Percentiles rank a stretch among this genome's conserved stretches.
Evolutionary conservation across 495 filamentous ascomycete genomes (phyloP).

Genomic region (Aeminium ludgeri): DNA sequence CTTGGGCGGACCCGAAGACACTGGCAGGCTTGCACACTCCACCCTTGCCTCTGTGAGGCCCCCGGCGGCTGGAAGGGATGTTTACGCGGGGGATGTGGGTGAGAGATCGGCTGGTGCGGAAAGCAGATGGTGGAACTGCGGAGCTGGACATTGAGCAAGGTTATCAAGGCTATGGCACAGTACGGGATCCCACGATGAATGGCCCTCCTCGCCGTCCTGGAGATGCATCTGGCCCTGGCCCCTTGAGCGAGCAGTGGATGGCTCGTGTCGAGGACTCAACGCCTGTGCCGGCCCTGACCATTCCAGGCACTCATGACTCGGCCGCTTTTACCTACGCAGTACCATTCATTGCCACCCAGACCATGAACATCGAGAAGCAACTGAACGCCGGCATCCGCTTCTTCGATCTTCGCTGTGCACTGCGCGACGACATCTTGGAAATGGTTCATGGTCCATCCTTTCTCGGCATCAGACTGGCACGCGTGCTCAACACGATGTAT

Average conservation of each 20-base stretch:
- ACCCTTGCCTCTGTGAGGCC: too few species aligned
- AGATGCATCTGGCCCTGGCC: too few species aligned
- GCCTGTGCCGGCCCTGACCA: constrained; percentile 7
- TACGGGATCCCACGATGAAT: not conserved
- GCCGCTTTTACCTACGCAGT: constrained; percentile 8
- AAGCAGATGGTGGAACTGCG: not conserved
- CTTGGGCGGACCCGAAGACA: too few species aligned
- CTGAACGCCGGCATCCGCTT: constrained; percentile 13
- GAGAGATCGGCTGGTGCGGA: not conserved
- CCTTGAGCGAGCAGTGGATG: constrained; percentile 7
- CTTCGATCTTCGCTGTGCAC: constrained; percentile 13
- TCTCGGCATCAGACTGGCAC: constrained; percentile 7
- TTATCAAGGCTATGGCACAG: constrained; percentile 1
- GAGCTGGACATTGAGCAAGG: not conserved
- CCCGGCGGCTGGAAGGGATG: not conserved
- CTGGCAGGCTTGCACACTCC: too few species aligned
- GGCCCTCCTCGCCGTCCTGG: not conserved
- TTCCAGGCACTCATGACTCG: constrained; percentile 16
- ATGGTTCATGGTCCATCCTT: constrained; percentile 12
- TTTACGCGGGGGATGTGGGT: constrained; percentile 1
- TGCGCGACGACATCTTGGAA: constrained; percentile 11
- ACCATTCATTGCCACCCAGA: constrained; percentile 14
- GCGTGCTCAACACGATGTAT: constrained; percentile 12
- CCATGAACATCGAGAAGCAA: constrained; percentile 3
- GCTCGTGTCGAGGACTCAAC: constrained; percentile 1